phyloP scores from a whole-genome alignment of 257 asterid species.

The Ajuga chamaepitys region DNA sequence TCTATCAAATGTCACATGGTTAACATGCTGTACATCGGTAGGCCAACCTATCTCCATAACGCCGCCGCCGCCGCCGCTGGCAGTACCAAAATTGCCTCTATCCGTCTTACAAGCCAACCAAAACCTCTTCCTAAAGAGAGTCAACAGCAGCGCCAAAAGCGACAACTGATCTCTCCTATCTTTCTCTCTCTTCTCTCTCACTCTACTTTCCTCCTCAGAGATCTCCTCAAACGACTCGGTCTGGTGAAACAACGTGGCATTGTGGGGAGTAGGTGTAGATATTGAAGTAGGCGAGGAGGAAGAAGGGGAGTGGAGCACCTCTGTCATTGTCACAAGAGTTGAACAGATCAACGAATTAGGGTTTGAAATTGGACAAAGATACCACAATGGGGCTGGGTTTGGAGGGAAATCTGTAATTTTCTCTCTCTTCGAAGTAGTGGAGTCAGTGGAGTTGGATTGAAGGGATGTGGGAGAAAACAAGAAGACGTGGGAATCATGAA shows the following conservation, averaged over 20 bases:
- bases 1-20: constrained; percentile 95
- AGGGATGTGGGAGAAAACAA: constrained; percentile 34
- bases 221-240: constrained; percentile 36
- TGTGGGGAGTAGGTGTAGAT: constrained; percentile 68
- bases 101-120: constrained; percentile 73
- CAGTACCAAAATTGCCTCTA: constrained; percentile 38
- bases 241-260: constrained; percentile 57
- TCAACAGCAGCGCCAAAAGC: constrained; percentile 66
- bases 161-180: constrained; percentile 75
- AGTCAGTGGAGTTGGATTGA: constrained; percentile 43
- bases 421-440: constrained; percentile 7
- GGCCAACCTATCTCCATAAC: constrained; percentile 99
- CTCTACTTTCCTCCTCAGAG: constrained; percentile 40
- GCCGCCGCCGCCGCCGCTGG: constrained; percentile 24
- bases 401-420: constrained; percentile 19
- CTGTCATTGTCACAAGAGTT: constrained; percentile 56
- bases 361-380: background rate
- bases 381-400: constrained; percentile 20
- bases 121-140: constrained; percentile 80
- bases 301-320: constrained; percentile 89
- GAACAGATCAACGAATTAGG: constrained; percentile 33
- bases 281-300: constrained; percentile 76
- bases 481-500: constrained; percentile 81
- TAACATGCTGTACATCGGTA: constrained; percentile 87
- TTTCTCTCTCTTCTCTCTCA: constrained; percentile 49